Percentiles rank a stretch among this genome's conserved stretches.
Conservation (phyloP, 2,329 filamentous ascomycete species). For the Cercospora beticola region DNA sequence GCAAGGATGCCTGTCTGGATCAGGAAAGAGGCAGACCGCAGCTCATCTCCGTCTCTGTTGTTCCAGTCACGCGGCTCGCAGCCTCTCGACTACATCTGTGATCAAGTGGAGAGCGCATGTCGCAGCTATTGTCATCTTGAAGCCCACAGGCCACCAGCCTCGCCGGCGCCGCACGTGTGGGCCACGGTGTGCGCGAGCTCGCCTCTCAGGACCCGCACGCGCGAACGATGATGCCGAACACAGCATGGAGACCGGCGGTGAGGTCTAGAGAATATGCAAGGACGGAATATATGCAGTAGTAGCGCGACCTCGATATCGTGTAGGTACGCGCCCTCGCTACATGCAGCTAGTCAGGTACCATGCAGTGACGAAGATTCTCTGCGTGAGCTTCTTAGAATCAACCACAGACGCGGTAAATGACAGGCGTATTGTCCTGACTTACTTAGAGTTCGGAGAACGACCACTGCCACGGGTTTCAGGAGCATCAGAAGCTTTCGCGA, state of each 20-base stretch:
- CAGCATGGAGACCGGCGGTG: background rate
- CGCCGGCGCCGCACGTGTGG: background rate
- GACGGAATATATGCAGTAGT: background rate
- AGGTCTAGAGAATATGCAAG: background rate
- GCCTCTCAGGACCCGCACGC: background rate
- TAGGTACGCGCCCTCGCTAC: background rate
- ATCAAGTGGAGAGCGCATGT: constrained; percentile 8
- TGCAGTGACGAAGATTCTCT: background rate
- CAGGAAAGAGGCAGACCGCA: background rate
- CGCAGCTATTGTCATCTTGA: background rate
- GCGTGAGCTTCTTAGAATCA: background rate
- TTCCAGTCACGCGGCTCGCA: constrained; percentile 1
- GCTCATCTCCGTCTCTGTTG: background rate
- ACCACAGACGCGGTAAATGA: background rate
- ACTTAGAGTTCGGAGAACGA: background rate
- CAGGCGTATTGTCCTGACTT: background rate
- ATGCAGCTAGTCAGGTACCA: background rate
- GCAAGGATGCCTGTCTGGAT: background rate
- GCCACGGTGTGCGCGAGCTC: background rate
- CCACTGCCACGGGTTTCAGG: background rate
- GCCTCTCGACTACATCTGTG: constrained; percentile 5
- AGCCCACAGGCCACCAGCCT: background rate
- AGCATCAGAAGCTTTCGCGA: background rate
- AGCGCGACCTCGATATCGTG: background rate
- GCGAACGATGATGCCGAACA: background rate